A percentile compares a stretch with the other conserved stretches of the same genome.
Conservation (phyloP, 1,284 basidiomycete species). For the Phellinidium pouzarii region DNA sequence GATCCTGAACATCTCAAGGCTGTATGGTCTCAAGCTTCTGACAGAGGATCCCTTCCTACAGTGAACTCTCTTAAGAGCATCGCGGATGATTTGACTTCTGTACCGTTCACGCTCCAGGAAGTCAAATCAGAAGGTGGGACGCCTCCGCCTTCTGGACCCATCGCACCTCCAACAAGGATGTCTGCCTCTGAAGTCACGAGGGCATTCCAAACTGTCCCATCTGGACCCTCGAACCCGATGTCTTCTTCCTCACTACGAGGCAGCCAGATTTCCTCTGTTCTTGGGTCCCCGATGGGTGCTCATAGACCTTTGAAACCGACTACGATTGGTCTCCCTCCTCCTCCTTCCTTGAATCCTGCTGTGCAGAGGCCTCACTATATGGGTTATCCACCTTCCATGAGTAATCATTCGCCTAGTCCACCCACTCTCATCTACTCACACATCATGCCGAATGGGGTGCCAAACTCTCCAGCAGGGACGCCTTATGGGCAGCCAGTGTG, state of each 20-base stretch:
- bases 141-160: conserved; percentile 52
- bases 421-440: conserved; percentile 54
- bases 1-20: conserved; percentile 77
- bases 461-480: conserved; percentile 35
- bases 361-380: conserved; percentile 47
- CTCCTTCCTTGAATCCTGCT: conserved; percentile 33
- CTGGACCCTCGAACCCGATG: conserved; percentile 35
- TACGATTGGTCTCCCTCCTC: conserved; percentile 30
- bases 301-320: conserved; percentile 26
- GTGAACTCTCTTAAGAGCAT: conserved; percentile 77
- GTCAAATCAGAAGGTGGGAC: conserved; percentile 76
- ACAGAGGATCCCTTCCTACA: conserved; percentile 51
- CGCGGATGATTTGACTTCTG: conserved; percentile 65
- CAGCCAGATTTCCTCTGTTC: conserved; percentile 7
- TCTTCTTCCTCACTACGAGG: conserved; percentile 2
- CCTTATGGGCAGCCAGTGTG: conserved; percentile 59
- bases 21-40: conserved; percentile 74
- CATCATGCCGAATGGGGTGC: conserved; percentile 51
- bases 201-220: conserved; percentile 75
- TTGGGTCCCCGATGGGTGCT: conserved; percentile 30
- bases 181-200: conserved; percentile 73
- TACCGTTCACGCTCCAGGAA: conserved; percentile 72
- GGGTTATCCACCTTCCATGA: conserved; percentile 57
- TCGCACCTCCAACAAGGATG: conserved; percentile 56
- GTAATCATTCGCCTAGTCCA: conserved; percentile 57